These are phyloP conservation scores for Tricholoma matsutake DNA, from an alignment of 768 basidiomycete species.

Conservation along the genomic window DNA sequence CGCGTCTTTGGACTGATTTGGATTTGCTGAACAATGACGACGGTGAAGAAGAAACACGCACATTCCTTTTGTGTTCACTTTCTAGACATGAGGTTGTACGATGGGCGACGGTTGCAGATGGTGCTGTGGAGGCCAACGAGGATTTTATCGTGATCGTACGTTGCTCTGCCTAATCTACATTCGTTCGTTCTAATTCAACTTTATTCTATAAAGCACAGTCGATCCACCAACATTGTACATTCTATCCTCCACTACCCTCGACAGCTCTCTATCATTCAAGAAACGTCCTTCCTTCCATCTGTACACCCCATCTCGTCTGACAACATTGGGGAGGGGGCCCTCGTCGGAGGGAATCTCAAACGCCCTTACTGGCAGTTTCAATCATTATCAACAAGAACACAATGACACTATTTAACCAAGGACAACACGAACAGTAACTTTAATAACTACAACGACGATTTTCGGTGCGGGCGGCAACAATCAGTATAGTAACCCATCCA, in stretches of 20 bases:
- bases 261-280: slow-evolving; percentile 47
- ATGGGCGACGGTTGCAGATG: slow-evolving; percentile 39
- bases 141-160: slow-evolving; percentile 59
- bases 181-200: background rate
- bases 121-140: slow-evolving; percentile 37
- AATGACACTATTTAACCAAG: too few species aligned
- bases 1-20: background rate
- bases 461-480: too few species aligned
- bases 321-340: too few species aligned
- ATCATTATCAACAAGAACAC: too few species aligned
- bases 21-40: background rate
- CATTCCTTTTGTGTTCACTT: slow-evolving; percentile 31
- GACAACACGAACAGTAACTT: too few species aligned
- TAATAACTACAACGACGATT: too few species aligned
- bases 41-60: slow-evolving; percentile 14
- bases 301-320: too few species aligned
- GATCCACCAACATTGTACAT: slow-evolving; percentile 54
- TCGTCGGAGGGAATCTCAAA: too few species aligned
- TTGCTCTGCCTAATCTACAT: slow-evolving; percentile 9
- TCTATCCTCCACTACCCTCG: slow-evolving; percentile 52
- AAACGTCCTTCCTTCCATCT: slow-evolving; percentile 39
- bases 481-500: too few species aligned
- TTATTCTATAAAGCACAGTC: slow-evolving; percentile 48
- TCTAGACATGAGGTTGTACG: slow-evolving; percentile 52
- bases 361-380: too few species aligned